Percentiles rank a stretch among this genome's conserved stretches.
phyloP scores from a whole-genome alignment of 139 green algal species.

The Pedinophyceae sp. region DNA sequence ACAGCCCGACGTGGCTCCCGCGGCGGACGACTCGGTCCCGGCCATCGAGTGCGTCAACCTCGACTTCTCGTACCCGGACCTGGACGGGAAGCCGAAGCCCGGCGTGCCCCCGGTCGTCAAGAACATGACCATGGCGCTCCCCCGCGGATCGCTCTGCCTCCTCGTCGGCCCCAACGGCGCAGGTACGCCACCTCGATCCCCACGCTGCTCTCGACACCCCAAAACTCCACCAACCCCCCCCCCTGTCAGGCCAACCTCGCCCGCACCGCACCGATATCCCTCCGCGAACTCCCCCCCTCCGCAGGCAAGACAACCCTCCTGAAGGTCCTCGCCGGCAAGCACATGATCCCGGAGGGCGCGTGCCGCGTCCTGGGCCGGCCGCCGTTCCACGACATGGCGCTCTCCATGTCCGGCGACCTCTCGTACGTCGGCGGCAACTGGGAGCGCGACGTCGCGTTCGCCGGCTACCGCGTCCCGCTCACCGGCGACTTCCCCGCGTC shows the following conservation, averaged over 20 bases:
- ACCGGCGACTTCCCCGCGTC: conserved; percentile 76
- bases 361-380: conserved; percentile 62
- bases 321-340: conserved; percentile 74
- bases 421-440: conserved; percentile 89
- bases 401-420: conserved; percentile 63
- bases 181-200: too few species aligned
- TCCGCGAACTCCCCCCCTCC: conserved; percentile 73
- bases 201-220: too few species aligned
- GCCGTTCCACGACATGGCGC: conserved; percentile 79
- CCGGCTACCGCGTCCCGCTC: conserved; percentile 67
- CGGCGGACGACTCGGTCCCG: too few species aligned
- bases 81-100: conserved; percentile 60
- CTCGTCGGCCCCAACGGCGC: conserved; percentile 73
- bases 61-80: conserved; percentile 54
- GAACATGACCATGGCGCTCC: conserved; percentile 31
- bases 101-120: conserved; percentile 42
- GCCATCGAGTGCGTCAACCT: conserved; percentile 19
- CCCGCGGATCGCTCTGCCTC: conserved; percentile 27
- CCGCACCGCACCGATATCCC: conserved; percentile 14
- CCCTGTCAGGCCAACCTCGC: too few species aligned
- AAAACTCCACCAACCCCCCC: too few species aligned
- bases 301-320: conserved; percentile 76
- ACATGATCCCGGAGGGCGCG: conserved; percentile 54
- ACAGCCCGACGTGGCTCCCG: too few species aligned
- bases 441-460: conserved; percentile 84